Evolutionary conservation across 139 green algal species (phyloP).

Genomic region (Gonium pectorale): DNA sequence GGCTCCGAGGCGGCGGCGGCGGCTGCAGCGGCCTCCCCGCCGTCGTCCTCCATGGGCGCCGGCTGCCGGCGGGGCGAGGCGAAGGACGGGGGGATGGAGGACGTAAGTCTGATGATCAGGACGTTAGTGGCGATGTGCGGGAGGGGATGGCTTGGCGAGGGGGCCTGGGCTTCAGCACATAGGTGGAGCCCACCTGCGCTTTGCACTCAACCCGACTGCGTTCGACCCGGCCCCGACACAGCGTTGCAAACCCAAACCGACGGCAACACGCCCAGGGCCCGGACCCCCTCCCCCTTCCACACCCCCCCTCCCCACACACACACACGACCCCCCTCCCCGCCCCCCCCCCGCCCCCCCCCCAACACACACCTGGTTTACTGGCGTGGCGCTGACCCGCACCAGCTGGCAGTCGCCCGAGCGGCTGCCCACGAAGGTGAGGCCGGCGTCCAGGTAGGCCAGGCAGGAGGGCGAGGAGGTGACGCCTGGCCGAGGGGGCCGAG

Average conservation of each 20-base stretch:
- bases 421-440: slow-evolving; percentile 91
- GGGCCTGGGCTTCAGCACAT: too few species aligned
- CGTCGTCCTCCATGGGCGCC: slow-evolving; percentile 36
- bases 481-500: slow-evolving; percentile 43
- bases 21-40: not conserved
- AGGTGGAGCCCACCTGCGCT: too few species aligned
- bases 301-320: too few species aligned
- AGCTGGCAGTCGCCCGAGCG: slow-evolving; percentile 78
- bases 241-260: too few species aligned
- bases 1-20: slow-evolving; percentile 11
- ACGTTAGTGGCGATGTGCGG: too few species aligned
- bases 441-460: slow-evolving; percentile 95
- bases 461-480: slow-evolving; percentile 76
- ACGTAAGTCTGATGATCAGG: too few species aligned
- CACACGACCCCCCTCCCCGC: not conserved
- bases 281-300: too few species aligned
- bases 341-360: too few species aligned
- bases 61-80: not conserved
- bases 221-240: too few species aligned
- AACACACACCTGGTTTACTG: slow-evolving; percentile 41
- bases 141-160: too few species aligned
- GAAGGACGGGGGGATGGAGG: not conserved
- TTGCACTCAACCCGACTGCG: too few species aligned
- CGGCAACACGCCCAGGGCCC: too few species aligned
- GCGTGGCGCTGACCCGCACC: slow-evolving; percentile 71